phyloP scores from a whole-genome alignment of 2,329 filamentous ascomycete genomes.

The Paecilomyces niveus region DNA sequence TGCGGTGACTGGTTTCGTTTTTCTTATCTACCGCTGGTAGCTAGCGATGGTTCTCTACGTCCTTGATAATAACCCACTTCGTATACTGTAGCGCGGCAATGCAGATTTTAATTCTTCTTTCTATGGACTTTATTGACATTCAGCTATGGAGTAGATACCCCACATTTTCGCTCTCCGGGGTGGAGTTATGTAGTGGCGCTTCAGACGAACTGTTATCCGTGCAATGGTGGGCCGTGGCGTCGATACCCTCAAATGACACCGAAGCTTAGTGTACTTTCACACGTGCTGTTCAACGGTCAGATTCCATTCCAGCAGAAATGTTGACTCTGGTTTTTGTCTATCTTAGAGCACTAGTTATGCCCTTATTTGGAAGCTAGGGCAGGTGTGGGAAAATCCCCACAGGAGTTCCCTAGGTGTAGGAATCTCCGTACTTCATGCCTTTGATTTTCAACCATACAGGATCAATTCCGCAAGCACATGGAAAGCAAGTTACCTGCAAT shows the following conservation, averaged over 20 bases:
- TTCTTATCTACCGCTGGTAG: slow-evolving; percentile 32
- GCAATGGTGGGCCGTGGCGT: not conserved
- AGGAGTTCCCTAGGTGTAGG: too few relatives aligned
- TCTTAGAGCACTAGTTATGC: too few relatives aligned
- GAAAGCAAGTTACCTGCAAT: too few relatives aligned
- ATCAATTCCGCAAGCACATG: too few relatives aligned
- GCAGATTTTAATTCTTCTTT: slow-evolving; percentile 25
- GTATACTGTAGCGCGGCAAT: slow-evolving; percentile 34
- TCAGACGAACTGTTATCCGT: not conserved
- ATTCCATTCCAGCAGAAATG: not conserved
- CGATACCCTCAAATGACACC: not conserved
- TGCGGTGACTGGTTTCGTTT: slow-evolving; percentile 23
- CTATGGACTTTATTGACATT: not conserved
- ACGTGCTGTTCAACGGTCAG: not conserved
- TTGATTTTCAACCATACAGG: too few relatives aligned
- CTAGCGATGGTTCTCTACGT: slow-evolving; percentile 35
- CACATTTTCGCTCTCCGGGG: not conserved
- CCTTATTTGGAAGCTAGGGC: too few relatives aligned
- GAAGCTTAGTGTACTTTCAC: not conserved
- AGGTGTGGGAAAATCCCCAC: too few relatives aligned
- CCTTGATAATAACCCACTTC: slow-evolving; percentile 36
- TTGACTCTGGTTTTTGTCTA: not conserved
- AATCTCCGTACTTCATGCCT: too few relatives aligned
- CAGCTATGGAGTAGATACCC: slow-evolving; percentile 2
- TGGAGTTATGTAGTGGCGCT: not conserved